phyloP scores from a whole-genome alignment of 2,329 filamentous ascomycete species.

The Penicillium sp. region DNA sequence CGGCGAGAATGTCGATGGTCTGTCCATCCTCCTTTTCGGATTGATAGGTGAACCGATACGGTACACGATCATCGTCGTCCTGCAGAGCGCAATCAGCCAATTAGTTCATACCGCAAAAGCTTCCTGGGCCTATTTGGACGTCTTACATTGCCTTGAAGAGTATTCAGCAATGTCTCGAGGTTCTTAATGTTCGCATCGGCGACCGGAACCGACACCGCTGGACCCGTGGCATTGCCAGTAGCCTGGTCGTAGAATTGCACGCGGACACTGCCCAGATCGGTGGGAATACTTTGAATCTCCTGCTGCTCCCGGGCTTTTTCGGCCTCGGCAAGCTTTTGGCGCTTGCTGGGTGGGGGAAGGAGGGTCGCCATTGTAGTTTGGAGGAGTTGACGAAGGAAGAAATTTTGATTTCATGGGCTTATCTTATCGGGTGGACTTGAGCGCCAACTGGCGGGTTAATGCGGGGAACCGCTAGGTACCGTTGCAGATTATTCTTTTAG shows the following conservation, averaged over 20 bases:
- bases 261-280: constrained; percentile 74
- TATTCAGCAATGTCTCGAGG: constrained; percentile 82
- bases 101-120: neutral
- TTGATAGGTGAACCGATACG: constrained; percentile 67
- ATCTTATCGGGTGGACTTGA: constrained; percentile 24
- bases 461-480: too few relatives aligned
- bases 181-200: constrained; percentile 87
- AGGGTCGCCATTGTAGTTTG: constrained; percentile 70
- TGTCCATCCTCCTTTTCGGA: constrained; percentile 40
- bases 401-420: constrained; percentile 22
- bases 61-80: constrained; percentile 63
- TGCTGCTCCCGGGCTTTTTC: constrained; percentile 74
- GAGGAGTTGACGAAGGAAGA: constrained; percentile 11
- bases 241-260: constrained; percentile 87
- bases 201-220: constrained; percentile 73
- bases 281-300: constrained; percentile 67
- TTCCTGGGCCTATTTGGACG: neutral
- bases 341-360: constrained; percentile 81
- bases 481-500: too few relatives aligned
- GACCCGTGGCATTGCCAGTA: constrained; percentile 67
- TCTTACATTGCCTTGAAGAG: constrained; percentile 72
- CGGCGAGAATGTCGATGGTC: constrained; percentile 49
- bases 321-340: constrained; percentile 74
- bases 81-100: constrained; percentile 23
- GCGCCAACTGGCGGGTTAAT: neutral